phyloP scores from a whole-genome alignment of 2,329 filamentous ascomycete genomes.

The Cercospora canescens region DNA sequence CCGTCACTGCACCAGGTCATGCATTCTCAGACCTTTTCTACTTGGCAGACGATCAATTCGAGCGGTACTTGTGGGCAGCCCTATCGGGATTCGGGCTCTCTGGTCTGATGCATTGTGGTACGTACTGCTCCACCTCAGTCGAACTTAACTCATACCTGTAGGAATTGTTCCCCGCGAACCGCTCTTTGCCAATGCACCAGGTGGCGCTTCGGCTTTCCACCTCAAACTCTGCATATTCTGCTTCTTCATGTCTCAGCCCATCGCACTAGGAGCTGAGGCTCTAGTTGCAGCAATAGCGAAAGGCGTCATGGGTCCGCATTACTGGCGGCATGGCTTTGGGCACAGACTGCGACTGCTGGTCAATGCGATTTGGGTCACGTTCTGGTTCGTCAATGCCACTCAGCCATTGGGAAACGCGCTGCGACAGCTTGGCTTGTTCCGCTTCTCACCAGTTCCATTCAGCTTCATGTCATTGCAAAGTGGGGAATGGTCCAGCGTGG shows the following conservation, averaged over 20 bases:
- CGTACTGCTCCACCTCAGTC: background rate
- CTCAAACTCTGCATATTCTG: background rate
- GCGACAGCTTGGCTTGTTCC: slow-evolving; percentile 1
- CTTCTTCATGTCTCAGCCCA: background rate
- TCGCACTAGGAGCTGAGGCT: background rate
- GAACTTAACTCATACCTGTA: background rate
- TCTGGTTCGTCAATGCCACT: background rate
- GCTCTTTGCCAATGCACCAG: background rate
- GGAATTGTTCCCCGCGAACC: background rate
- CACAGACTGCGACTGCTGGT: background rate
- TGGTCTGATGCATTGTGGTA: background rate
- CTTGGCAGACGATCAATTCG: background rate
- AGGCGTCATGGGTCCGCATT: background rate
- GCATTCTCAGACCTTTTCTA: background rate
- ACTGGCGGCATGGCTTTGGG: background rate
- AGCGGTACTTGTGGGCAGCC: background rate
- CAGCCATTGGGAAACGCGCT: background rate
- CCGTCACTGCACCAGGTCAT: background rate
- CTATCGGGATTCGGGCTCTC: background rate
- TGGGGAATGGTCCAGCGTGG: background rate
- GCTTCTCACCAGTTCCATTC: background rate
- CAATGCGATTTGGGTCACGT: background rate
- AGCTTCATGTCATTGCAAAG: background rate
- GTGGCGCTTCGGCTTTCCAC: background rate
- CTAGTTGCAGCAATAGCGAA: background rate